phyloP scores from a whole-genome alignment of 768 basidiomycete species.

The Piloderma croceum region DNA sequence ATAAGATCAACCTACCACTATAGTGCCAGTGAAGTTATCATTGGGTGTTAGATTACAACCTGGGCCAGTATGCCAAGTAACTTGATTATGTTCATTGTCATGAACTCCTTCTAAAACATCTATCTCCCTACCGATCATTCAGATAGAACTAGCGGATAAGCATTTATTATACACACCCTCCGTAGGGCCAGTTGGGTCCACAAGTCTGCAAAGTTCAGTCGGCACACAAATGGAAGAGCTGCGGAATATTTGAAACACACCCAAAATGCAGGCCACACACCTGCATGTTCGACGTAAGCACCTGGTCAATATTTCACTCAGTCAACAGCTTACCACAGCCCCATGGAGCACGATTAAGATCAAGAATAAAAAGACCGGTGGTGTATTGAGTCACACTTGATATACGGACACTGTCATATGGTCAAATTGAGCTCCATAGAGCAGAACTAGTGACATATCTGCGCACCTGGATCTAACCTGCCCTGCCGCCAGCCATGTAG shows the following conservation, averaged over 20 bases:
- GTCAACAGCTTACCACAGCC: constrained; percentile 63
- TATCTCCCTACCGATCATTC: constrained; percentile 50
- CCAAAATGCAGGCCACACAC: constrained; percentile 85
- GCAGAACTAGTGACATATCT: background rate
- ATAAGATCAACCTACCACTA: constrained; percentile 42
- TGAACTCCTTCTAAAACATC: constrained; percentile 85
- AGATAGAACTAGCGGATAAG: background rate
- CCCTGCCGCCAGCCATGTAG: constrained; percentile 47
- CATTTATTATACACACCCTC: constrained; percentile 48
- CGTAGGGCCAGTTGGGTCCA: constrained; percentile 55
- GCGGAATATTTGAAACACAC: constrained; percentile 16
- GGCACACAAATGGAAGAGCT: background rate
- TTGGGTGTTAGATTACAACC: constrained; percentile 58
- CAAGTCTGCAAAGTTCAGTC: constrained; percentile 31
- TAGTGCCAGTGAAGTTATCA: constrained; percentile 55
- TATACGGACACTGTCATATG: constrained; percentile 61
- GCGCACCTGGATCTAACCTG: constrained; percentile 56
- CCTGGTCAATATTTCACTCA: constrained; percentile 1
- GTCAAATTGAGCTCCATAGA: background rate
- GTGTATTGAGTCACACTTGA: constrained; percentile 58
- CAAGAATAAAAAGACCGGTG: constrained; percentile 79
- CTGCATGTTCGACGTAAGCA: constrained; percentile 28
- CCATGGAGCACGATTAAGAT: constrained; percentile 80
- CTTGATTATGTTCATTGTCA: constrained; percentile 79
- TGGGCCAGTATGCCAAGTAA: constrained; percentile 71